These are phyloP conservation scores for Phytophthora pistaciae DNA, from an alignment of 352 stramenopile species.

Conservation along the genomic window DNA sequence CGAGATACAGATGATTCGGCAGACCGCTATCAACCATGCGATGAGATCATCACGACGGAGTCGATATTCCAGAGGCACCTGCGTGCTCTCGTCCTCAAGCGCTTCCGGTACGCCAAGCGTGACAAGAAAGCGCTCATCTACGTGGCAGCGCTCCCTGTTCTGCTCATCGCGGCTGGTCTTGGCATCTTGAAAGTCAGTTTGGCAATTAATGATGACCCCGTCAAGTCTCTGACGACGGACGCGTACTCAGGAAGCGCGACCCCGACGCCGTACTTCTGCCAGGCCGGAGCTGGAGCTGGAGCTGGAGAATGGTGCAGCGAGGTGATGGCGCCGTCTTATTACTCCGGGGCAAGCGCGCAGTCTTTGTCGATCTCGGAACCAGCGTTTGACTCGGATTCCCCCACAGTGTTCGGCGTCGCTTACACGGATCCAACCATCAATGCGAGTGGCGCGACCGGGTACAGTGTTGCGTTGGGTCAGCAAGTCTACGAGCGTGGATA, in stretches of 20 bases:
- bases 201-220: conserved; percentile 40
- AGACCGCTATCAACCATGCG: conserved; percentile 18
- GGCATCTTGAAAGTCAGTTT: conserved; percentile 41
- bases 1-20: neutral
- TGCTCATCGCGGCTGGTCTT: conserved; percentile 57
- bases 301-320: conserved; percentile 40
- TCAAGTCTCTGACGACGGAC: conserved; percentile 33
- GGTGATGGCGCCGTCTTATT: conserved; percentile 38
- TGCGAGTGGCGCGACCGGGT: conserved; percentile 43
- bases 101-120: conserved; percentile 53
- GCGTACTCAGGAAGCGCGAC: conserved; percentile 24
- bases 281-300: conserved; percentile 17
- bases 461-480: conserved; percentile 43
- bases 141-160: conserved; percentile 51
- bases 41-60: conserved; percentile 12
- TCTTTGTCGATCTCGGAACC: conserved; percentile 20
- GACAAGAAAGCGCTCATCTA: conserved; percentile 60
- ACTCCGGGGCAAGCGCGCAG: conserved; percentile 28
- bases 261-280: conserved; percentile 46
- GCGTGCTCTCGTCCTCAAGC: conserved; percentile 53
- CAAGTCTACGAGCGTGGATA: conserved; percentile 56
- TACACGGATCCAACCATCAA: conserved; percentile 60
- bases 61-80: conserved; percentile 42
- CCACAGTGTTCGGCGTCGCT: conserved; percentile 41
- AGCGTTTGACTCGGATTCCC: conserved; percentile 37